Evolutionary conservation across 495 filamentous ascomycete genomes (phyloP).

Genomic region (Thermothielavioides terrestris): DNA sequence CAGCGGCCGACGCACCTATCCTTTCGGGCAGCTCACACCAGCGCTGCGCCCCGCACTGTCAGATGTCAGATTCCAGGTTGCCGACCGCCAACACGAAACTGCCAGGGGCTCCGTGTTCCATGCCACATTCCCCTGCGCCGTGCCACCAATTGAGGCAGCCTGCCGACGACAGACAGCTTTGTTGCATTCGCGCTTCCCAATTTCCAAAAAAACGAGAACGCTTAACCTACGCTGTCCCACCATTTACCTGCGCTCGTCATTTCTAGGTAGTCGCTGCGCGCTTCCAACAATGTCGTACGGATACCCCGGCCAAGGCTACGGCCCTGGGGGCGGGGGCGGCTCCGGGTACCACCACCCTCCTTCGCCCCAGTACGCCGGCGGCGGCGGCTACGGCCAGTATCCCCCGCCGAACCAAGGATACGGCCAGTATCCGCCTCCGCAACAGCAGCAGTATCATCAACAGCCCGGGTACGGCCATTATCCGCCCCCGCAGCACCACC

Average conservation of each 20-base stretch:
- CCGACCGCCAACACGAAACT: no score
- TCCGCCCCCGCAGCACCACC: conserved; percentile 14
- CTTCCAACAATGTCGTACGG: conserved; percentile 20
- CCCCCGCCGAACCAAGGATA: conserved; percentile 17
- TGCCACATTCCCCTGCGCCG: neutral
- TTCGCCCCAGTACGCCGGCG: conserved; percentile 11
- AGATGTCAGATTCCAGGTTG: no score
- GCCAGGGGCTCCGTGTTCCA: no score
- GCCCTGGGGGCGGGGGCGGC: no score
- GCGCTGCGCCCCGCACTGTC: conserved; percentile 2
- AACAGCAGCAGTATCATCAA: no score
- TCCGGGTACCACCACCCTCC: conserved; percentile 2
- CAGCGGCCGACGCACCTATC: neutral
- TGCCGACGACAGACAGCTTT: neutral
- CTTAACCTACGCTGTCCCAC: no score
- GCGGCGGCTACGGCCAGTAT: conserved; percentile 14
- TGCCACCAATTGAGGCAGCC: neutral
- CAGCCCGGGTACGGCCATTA: conserved; percentile 15
- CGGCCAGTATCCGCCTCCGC: conserved; percentile 20
- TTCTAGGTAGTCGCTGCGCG: neutral
- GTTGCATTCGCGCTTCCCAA: neutral
- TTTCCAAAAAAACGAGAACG: neutral
- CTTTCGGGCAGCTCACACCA: neutral
- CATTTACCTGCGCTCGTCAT: no score
- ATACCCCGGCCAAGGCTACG: conserved; percentile 29